Evolutionary conservation across 805 yeast species (phyloP).

Genomic region (Myxozyma melibiosi): DNA sequence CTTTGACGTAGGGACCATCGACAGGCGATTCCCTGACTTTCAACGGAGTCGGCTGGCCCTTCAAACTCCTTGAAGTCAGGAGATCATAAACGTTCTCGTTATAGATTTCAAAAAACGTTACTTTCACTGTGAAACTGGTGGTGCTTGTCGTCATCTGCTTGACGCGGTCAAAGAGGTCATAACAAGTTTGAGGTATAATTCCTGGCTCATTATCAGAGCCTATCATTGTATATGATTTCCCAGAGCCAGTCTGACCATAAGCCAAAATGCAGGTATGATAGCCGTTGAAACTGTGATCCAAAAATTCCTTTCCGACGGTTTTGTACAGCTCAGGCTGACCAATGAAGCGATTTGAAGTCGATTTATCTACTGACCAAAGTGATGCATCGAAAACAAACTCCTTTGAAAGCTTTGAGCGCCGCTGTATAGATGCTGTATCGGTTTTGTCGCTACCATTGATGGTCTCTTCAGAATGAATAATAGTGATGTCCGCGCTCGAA

Average conservation of each 20-base stretch:
- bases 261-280: constrained; percentile 63
- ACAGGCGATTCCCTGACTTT: constrained; percentile 62
- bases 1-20: constrained; percentile 60
- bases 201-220: constrained; percentile 54
- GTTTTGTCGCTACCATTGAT: not conserved
- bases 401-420: constrained; percentile 35
- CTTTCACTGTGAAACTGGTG: constrained; percentile 41
- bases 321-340: constrained; percentile 52
- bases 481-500: constrained; percentile 18
- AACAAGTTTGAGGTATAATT: constrained; percentile 58
- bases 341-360: constrained; percentile 42
- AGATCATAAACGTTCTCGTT: constrained; percentile 70
- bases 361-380: constrained; percentile 50
- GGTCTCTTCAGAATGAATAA: constrained; percentile 15
- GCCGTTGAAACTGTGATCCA: constrained; percentile 59
- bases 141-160: constrained; percentile 43
- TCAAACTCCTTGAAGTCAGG: constrained; percentile 40
- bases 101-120: constrained; percentile 68
- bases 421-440: constrained; percentile 25
- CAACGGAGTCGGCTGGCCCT: constrained; percentile 16
- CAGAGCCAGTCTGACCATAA: constrained; percentile 76
- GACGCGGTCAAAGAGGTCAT: constrained; percentile 50
- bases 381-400: constrained; percentile 52
- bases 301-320: constrained; percentile 53
- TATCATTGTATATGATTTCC: constrained; percentile 53